Conservation (phyloP, 768 basidiomycete species). For the Kwoniella shandongensis region DNA sequence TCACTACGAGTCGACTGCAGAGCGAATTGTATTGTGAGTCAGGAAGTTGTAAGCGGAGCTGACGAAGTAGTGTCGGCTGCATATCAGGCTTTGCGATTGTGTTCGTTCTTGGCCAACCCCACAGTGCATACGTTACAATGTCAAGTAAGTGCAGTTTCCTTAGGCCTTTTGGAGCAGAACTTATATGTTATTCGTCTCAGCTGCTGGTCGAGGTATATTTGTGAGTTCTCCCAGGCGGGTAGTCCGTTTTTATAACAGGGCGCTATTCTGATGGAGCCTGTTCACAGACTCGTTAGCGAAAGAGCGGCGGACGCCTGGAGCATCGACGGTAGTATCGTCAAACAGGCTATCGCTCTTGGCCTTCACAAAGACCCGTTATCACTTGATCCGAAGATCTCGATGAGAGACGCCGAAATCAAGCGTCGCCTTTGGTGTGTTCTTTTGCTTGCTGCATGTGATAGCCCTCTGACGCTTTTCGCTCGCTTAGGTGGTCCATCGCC, state of each 20-base stretch:
- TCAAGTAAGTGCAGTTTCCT: constrained; percentile 16
- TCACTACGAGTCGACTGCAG: constrained; percentile 49
- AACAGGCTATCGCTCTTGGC: constrained; percentile 50
- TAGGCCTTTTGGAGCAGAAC: too few species aligned
- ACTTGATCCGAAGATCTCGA: constrained; percentile 43
- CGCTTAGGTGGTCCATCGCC: constrained; percentile 48
- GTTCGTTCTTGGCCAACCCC: constrained; percentile 50
- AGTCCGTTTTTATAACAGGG: not conserved
- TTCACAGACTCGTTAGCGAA: constrained; percentile 29
- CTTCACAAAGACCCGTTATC: constrained; percentile 50
- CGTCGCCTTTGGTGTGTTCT: constrained; percentile 44
- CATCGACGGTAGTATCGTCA: constrained; percentile 41
- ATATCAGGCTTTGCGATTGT: constrained; percentile 50
- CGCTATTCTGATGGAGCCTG: not conserved
- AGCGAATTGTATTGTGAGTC: constrained; percentile 50
- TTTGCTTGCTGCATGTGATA: not conserved
- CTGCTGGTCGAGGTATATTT: constrained; percentile 48
- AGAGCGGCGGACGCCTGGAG: constrained; percentile 49
- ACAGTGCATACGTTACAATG: constrained; percentile 46
- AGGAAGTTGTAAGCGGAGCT: not conserved
- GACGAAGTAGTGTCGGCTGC: constrained; percentile 47
- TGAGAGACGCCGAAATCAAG: constrained; percentile 47
- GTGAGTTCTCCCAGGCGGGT: constrained; percentile 4
- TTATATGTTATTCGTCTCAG: constrained; percentile 16
- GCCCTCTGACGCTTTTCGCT: not conserved